Evolutionary conservation across 1,284 basidiomycete species (phyloP).

Genomic region (Sanghuangporus sanghuang): DNA sequence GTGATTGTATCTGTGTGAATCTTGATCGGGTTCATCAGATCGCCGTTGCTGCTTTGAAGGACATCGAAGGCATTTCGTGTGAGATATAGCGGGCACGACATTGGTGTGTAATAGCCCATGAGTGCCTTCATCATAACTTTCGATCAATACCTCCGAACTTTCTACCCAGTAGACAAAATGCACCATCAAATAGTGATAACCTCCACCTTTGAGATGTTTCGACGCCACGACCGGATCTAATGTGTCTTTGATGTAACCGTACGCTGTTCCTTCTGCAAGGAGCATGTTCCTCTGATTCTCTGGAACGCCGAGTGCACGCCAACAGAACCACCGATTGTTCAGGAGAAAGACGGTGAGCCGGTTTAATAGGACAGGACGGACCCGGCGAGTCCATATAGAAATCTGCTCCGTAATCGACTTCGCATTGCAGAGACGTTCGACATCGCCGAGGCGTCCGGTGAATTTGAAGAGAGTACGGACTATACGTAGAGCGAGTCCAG

Average conservation of each 20-base stretch:
- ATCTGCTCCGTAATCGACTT: conserved; percentile 58
- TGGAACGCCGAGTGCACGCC: conserved; percentile 82
- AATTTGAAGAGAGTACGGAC: conserved; percentile 58
- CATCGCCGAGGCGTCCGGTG: conserved; percentile 54
- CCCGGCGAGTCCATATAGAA: conserved; percentile 55
- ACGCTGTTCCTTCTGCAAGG: conserved; percentile 56
- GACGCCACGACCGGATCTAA: conserved; percentile 57
- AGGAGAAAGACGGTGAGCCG: conserved; percentile 59
- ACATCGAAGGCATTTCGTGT: conserved; percentile 60
- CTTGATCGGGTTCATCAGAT: conserved; percentile 59
- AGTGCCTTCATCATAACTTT: conserved; percentile 37
- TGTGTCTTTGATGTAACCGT: conserved; percentile 57
- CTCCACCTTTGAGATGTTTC: conserved; percentile 49
- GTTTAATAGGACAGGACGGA: conserved; percentile 67
- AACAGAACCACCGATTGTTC: conserved; percentile 65
- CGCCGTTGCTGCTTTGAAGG: conserved; percentile 46
- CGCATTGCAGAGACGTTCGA: conserved; percentile 53
- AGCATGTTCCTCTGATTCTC: conserved; percentile 71
- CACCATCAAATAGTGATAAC: conserved; percentile 67
- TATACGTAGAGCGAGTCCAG: conserved; percentile 65
- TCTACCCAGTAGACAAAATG: conserved; percentile 14
- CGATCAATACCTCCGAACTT: neutral
- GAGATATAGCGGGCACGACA: conserved; percentile 73
- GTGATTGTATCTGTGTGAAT: conserved; percentile 77
- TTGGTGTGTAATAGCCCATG: conserved; percentile 58